These are phyloP conservation scores for Parastagonospora avenae DNA, from an alignment of 2,329 filamentous ascomycete species.

Conservation along the genomic window DNA sequence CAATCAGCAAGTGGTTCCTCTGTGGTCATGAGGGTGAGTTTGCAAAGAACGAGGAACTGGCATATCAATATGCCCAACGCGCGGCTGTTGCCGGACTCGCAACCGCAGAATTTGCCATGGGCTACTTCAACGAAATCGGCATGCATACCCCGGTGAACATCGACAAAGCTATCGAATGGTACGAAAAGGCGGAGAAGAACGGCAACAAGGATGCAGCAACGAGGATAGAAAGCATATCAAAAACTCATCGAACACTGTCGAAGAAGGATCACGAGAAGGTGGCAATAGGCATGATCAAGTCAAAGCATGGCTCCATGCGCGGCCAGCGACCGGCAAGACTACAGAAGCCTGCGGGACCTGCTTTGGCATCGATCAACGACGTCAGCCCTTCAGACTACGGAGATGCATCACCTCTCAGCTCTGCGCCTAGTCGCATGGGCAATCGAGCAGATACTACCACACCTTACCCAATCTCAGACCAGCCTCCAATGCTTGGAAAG, in stretches of 20 bases:
- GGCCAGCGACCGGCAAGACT: slow-evolving; percentile 54
- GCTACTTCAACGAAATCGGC: slow-evolving; percentile 96
- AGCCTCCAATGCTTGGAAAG: slow-evolving; percentile 41
- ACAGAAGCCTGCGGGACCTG: slow-evolving; percentile 40
- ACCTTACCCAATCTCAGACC: slow-evolving; percentile 52
- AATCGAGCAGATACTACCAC: slow-evolving; percentile 44
- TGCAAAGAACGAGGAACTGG: slow-evolving; percentile 92
- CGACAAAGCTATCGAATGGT: slow-evolving; percentile 84
- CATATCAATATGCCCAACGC: slow-evolving; percentile 87
- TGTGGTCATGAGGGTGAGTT: slow-evolving; percentile 94
- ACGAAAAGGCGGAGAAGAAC: slow-evolving; percentile 83
- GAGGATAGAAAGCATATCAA: slow-evolving; percentile 81
- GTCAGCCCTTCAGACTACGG: slow-evolving; percentile 44
- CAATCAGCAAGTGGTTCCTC: slow-evolving; percentile 97
- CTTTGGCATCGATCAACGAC: slow-evolving; percentile 49
- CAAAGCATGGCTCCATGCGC: slow-evolving; percentile 58
- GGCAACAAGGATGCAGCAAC: slow-evolving; percentile 88
- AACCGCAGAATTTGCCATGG: slow-evolving; percentile 94
- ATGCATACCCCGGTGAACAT: slow-evolving; percentile 87
- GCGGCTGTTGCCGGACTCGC: slow-evolving; percentile 81
- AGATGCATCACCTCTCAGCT: slow-evolving; percentile 28
- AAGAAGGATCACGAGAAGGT: slow-evolving; percentile 93
- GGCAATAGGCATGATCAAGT: slow-evolving; percentile 82
- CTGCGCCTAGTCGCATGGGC: slow-evolving; percentile 29
- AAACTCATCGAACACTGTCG: slow-evolving; percentile 76